A percentile compares a stretch with the other conserved stretches of the same genome.
phyloP scores from a whole-genome alignment of 768 basidiomycete species.

The Russula emetica region DNA sequence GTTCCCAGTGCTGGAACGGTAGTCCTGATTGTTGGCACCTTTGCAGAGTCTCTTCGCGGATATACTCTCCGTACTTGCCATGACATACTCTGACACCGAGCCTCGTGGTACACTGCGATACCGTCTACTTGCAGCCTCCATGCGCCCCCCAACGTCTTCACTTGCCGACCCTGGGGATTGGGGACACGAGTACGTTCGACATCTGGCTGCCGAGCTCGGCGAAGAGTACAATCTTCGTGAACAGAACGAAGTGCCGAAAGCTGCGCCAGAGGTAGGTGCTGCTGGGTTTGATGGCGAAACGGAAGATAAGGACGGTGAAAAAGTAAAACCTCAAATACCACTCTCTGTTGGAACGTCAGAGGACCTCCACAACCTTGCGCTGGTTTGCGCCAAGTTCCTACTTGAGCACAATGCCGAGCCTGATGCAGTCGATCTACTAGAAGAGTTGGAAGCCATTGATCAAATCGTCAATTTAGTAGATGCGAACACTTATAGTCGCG shows the following conservation, averaged over 20 bases:
- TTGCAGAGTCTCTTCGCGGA: conserved; percentile 88
- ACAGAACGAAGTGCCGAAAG: conserved; percentile 42
- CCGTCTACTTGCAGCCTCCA: conserved; percentile 74
- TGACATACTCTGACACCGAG: conserved; percentile 99
- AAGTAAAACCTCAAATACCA: conserved; percentile 32
- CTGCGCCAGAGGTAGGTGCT: conserved; percentile 24
- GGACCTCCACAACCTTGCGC: conserved; percentile 70
- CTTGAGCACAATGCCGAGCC: conserved; percentile 94
- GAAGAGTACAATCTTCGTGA: conserved; percentile 83
- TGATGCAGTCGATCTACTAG: conserved; percentile 92
- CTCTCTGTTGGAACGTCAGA: conserved; percentile 57
- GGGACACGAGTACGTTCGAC: conserved; percentile 99
- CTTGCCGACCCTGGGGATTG: conserved; percentile 90
- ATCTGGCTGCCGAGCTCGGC: conserved; percentile 92
- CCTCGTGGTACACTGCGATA: conserved; percentile 94
- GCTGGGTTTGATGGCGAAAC: conserved; percentile 30
- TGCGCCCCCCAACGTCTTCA: conserved; percentile 59
- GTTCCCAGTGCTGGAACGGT: conserved; percentile 8
- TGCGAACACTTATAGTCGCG: conserved; percentile 79
- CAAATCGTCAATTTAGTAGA: conserved; percentile 77
- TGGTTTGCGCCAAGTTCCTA: conserved; percentile 85
- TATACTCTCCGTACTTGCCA: conserved; percentile 95
- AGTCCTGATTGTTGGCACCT: conserved; percentile 5
- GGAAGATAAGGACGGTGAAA: conserved; percentile 32
- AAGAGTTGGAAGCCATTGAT: conserved; percentile 88